Evolutionary conservation across 1,139 yeast genomes (phyloP), one percentile per base, ranked within the genome.

Genomic region (Pichia sp.): DNA sequence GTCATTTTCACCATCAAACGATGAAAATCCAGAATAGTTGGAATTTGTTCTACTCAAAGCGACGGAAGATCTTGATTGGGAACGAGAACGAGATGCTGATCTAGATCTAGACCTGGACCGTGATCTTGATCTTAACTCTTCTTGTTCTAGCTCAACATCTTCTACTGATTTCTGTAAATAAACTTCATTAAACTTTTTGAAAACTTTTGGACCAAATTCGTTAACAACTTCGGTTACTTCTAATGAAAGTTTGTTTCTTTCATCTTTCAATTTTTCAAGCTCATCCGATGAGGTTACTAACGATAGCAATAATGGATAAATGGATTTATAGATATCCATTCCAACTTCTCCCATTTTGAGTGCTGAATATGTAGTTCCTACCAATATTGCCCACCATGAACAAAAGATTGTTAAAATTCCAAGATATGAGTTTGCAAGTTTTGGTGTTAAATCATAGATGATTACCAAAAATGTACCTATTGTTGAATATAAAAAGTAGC

Each of bases 311-410:
- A 82, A 63, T 1, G 89, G 89, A 38, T 79, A 68, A 28, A 82
- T 60, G 0, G 88, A 79, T 54, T 82, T 82, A 52, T 80, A 66
- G 34, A 79, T 68, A 59, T 82, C 91, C 69, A 80, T 64, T 8
- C 93, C 91, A 48, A 73, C 78, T 58, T 83, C 93, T 31, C 93
- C 93, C 18, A 81, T 74, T 38, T 72, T 63, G 50, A 82, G 71
- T 1, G 89, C 84, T 38, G 84, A 68, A 55, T 79, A 83, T 0
- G 91, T 81, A 2, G 82, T 79, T 18, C 68, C 54, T 1, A 79
- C 84, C 65, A 68, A 67, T 44, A 61, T 61, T 33, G 61, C 64
- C 69, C 65, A 82, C 53, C 52, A 69, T 32, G 50, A 32, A 48
- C 49, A 61, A 58, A 52, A 73, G 53, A 53, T 31, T 28, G 66